phyloP scores from a whole-genome alignment of 2,329 filamentous ascomycete genomes.

The Fusarium sp. region DNA sequence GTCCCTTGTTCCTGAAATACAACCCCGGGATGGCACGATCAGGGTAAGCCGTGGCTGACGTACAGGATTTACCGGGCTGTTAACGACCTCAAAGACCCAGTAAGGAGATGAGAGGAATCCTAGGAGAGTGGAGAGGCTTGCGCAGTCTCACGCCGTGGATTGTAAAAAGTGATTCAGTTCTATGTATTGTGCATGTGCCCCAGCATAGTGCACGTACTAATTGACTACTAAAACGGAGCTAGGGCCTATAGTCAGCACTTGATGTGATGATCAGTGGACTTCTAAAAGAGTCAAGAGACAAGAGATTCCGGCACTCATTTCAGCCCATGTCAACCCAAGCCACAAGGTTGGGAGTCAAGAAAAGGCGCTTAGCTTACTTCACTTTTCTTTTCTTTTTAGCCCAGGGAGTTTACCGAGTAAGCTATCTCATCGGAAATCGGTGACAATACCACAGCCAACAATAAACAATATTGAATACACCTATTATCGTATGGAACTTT shows the following conservation, averaged over 20 bases:
- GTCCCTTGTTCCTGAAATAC: conserved; percentile 22
- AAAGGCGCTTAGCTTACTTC: conserved; percentile 1
- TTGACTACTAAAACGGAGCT: conserved; percentile 28
- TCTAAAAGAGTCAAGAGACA: conserved; percentile 19
- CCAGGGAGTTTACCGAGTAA: conserved; percentile 14
- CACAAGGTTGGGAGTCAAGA: conserved; percentile 17
- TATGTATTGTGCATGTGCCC: conserved; percentile 12
- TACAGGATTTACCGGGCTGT: conserved; percentile 7
- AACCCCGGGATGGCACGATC: conserved; percentile 33
- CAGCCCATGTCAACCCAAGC: conserved; percentile 21
- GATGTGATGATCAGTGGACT: conserved; percentile 38
- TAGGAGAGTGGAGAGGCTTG: conserved; percentile 17
- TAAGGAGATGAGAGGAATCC: conserved; percentile 37
- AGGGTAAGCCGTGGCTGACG: conserved; percentile 24
- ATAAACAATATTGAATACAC: not conserved
- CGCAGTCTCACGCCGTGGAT: conserved; percentile 18
- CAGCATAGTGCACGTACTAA: conserved; percentile 31
- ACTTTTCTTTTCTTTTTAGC: not conserved
- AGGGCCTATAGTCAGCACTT: conserved; percentile 36
- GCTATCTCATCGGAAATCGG: not conserved
- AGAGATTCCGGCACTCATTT: conserved; percentile 30
- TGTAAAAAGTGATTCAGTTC: conserved; percentile 10
- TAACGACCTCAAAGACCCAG: conserved; percentile 11
- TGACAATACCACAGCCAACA: not conserved
- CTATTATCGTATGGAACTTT: not conserved